These are phyloP conservation scores for Lecanicillium sp. DNA, from an alignment of 2,329 filamentous ascomycete species.

Conservation along the genomic window DNA sequence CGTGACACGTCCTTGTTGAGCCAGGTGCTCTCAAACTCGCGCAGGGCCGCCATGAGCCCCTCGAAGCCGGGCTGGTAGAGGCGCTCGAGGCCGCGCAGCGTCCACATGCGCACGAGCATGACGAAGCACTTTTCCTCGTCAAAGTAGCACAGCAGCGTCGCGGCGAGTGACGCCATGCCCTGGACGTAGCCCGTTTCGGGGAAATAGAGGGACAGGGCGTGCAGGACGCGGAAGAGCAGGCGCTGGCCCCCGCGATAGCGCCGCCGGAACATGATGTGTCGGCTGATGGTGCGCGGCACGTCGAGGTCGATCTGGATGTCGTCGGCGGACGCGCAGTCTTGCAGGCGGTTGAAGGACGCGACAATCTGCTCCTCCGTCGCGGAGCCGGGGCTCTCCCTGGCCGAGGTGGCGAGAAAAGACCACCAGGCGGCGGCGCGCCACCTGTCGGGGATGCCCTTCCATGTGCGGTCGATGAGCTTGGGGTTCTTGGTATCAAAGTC, in stretches of 20 bases:
- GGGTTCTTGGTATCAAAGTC: constrained; percentile 77
- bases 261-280: constrained; percentile 94
- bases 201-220: constrained; percentile 86
- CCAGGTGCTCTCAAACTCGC: constrained; percentile 83
- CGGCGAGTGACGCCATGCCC: constrained; percentile 91
- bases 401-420: constrained; percentile 77
- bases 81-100: constrained; percentile 75
- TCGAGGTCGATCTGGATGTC: constrained; percentile 97
- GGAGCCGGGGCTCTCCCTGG: constrained; percentile 54
- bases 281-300: constrained; percentile 88
- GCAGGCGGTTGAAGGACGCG: constrained; percentile 64
- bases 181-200: constrained; percentile 92
- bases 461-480: constrained; percentile 86
- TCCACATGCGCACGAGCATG: constrained; percentile 94
- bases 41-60: constrained; percentile 78
- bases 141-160: constrained; percentile 91
- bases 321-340: constrained; percentile 71
- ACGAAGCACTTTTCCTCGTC: constrained; percentile 92
- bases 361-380: constrained; percentile 67
- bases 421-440: constrained; percentile 95
- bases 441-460: constrained; percentile 96
- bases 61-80: constrained; percentile 81
- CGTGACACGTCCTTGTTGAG: constrained; percentile 71
- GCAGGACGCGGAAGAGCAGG: constrained; percentile 84
- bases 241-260: constrained; percentile 90